Percentiles rank a stretch among this genome's conserved stretches.
phyloP scores from a whole-genome alignment of 768 basidiomycete species.

The Crassisporium funariophilum region DNA sequence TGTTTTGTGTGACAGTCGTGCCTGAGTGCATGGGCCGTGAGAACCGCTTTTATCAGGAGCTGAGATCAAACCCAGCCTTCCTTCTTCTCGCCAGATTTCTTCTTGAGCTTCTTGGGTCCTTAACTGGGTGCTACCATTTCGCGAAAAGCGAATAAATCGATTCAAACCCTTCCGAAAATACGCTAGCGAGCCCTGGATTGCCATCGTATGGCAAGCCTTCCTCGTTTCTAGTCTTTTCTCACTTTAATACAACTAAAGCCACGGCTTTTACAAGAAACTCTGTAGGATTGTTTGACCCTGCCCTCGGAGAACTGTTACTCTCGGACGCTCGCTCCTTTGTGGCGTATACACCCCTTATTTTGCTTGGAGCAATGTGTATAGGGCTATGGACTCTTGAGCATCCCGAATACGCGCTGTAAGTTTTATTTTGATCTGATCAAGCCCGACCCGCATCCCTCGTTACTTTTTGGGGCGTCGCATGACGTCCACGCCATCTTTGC shows the following conservation, averaged over 20 bases:
- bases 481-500: no score
- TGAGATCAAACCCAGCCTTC: slow-evolving; percentile 11
- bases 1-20: slow-evolving; percentile 10
- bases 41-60: slow-evolving; percentile 9
- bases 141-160: slow-evolving; percentile 12
- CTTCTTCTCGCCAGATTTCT: slow-evolving; percentile 9
- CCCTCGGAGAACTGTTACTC: slow-evolving; percentile 23
- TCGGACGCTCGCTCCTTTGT: slow-evolving; percentile 12
- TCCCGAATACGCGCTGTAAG: slow-evolving; percentile 79
- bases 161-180: slow-evolving; percentile 9
- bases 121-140: slow-evolving; percentile 18
- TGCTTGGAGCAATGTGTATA: slow-evolving; percentile 62
- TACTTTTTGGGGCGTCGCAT: slow-evolving; percentile 4
- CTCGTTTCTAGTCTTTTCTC: slow-evolving; percentile 16
- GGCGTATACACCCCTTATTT: slow-evolving; percentile 13
- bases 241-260: slow-evolving; percentile 29
- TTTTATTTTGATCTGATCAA: slow-evolving; percentile 19
- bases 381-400: slow-evolving; percentile 78
- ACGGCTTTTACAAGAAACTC: slow-evolving; percentile 26
- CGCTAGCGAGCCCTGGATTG: slow-evolving; percentile 10
- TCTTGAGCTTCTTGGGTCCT: slow-evolving; percentile 9
- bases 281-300: slow-evolving; percentile 9
- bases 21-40: slow-evolving; percentile 17
- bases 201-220: slow-evolving; percentile 13
- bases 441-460: slow-evolving; percentile 6